Base-by-base conservation (phyloP, 75 land plant species). In the Pinus albicaulis region DNA sequence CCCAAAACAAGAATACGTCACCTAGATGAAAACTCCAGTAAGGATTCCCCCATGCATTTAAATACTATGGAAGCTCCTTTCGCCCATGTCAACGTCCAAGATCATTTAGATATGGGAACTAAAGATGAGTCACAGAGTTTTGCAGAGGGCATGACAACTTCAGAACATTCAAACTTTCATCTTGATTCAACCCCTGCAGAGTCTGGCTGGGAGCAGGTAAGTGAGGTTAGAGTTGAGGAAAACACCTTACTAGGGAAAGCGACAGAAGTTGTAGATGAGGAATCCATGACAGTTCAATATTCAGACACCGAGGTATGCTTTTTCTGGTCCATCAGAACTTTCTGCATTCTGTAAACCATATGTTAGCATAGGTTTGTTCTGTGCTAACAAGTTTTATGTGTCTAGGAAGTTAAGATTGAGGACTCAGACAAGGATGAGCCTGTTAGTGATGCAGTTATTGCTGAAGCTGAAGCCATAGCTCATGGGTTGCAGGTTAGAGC, bases 401-500 rank as follows among this genome's bases (percentile, higher is more conserved):
- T 36, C 24, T 62, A 90, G 92, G 88, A 86, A 74, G 74, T 44
- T 4, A 76, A 73, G 55, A 52, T 26, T 74, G 78, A 71, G 55
- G 78, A 64, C 0, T 55, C 65, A 16, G 78, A 83, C 44, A 44
- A 52, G 74, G 77, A 83, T 55, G 83, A 79, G 57, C 44, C 83
- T 52, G 63, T 81, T 8, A 85, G 77, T 77, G 85, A 86, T 84
- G 88, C 90, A 73, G 76, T 78, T 20, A 82, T 88, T 28, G 92
- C 93, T 70, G 96, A 93, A 79, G 76, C 81, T 23, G 96, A 93
- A 87, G 96, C 94, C 12, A 87, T 80, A 38, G 71, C 85, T 34
- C 86, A 92, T 80, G 96, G 93, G 20, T 80, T 93, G 86, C 96
- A 93, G 94, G 96, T 93, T 56, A 57, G 36, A 57, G 41, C 22